phyloP scores from a whole-genome alignment of 306 rosid genomes.

The Prunus kanzakura region DNA sequence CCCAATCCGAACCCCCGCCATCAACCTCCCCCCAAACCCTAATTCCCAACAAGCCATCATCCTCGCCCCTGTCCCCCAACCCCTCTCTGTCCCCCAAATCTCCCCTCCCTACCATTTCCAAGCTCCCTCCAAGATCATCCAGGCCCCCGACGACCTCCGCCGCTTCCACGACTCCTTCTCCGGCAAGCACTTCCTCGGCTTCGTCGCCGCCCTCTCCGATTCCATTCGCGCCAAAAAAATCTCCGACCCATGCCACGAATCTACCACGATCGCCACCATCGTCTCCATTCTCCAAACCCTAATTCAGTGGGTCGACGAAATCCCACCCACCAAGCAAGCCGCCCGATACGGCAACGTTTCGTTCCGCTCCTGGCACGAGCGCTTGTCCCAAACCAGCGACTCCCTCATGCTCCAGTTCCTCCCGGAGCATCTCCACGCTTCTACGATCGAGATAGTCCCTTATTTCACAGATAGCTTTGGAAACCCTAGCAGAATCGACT shows the following conservation, averaged over 20 bases:
- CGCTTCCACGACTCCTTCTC: slow-evolving; percentile 61
- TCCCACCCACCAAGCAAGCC: slow-evolving; percentile 69
- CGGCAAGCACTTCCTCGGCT: slow-evolving; percentile 72
- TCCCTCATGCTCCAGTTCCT: slow-evolving; percentile 55
- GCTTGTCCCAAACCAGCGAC: slow-evolving; percentile 36
- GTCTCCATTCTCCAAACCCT: slow-evolving; percentile 62
- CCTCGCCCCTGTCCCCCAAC: slow-evolving; percentile 78
- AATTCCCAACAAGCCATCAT: slow-evolving; percentile 66
- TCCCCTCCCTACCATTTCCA: slow-evolving; percentile 55
- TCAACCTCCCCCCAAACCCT: slow-evolving; percentile 64
- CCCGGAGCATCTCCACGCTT: slow-evolving; percentile 43
- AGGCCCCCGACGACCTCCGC: slow-evolving; percentile 62
- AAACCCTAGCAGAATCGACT: slow-evolving; percentile 80
- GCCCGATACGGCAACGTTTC: slow-evolving; percentile 82
- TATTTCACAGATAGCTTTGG: slow-evolving; percentile 83
- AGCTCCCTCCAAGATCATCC: slow-evolving; percentile 64
- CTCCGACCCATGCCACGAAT: slow-evolving; percentile 61
- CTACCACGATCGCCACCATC: slow-evolving; percentile 35
- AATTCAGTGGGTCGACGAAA: slow-evolving; percentile 63
- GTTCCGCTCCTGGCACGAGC: slow-evolving; percentile 68
- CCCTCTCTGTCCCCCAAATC: slow-evolving; percentile 55
- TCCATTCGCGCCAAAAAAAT: slow-evolving; percentile 63
- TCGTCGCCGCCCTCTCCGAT: slow-evolving; percentile 79
- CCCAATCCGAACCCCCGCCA: slow-evolving; percentile 86
- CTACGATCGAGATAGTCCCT: slow-evolving; percentile 59